Percentiles rank a stretch among this genome's conserved stretches.
phyloP scores from a whole-genome alignment of 176 grass and related monocot genomes.

The Musa schizocarpa region DNA sequence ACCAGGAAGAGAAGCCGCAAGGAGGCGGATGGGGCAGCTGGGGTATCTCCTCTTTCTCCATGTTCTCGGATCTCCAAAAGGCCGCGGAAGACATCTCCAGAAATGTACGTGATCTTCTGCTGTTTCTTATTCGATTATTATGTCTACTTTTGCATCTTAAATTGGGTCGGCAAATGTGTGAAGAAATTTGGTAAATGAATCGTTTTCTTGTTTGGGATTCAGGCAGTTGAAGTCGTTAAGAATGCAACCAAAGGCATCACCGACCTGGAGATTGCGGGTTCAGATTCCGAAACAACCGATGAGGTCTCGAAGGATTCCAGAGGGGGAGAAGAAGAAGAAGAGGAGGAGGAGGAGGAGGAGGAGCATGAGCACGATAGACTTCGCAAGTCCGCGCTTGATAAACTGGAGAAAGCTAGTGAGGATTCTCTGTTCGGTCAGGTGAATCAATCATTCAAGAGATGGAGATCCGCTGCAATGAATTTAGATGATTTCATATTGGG shows the following conservation, averaged over 20 bases:
- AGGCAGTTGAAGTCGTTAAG: conserved; percentile 91
- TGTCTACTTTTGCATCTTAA: background rate
- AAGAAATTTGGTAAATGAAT: background rate
- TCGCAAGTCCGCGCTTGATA: conserved; percentile 54
- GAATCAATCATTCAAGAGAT: conserved; percentile 12
- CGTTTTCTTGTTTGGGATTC: background rate
- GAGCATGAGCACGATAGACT: conserved; percentile 19
- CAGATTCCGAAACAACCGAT: conserved; percentile 1
- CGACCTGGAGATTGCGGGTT: conserved; percentile 38
- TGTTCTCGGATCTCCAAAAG: conserved; percentile 68
- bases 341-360: conserved; percentile 6
- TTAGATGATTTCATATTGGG: conserved; percentile 19
- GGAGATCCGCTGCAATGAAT: background rate
- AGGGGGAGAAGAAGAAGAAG: conserved; percentile 2
- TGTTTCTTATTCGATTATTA: background rate
- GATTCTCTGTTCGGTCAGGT: conserved; percentile 82
- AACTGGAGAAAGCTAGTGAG: conserved; percentile 68
- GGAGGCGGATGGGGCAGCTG: conserved; percentile 35
- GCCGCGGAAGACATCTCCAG: conserved; percentile 71
- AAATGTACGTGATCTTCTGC: conserved; percentile 31
- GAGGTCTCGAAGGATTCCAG: conserved; percentile 15
- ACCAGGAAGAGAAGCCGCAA: conserved; percentile 9
- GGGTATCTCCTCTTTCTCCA: conserved; percentile 56
- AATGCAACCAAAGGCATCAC: conserved; percentile 37
- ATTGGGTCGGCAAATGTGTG: background rate